Conservation (phyloP, 1,139 yeast genomes). For the Debaryomyces coudertii region DNA sequence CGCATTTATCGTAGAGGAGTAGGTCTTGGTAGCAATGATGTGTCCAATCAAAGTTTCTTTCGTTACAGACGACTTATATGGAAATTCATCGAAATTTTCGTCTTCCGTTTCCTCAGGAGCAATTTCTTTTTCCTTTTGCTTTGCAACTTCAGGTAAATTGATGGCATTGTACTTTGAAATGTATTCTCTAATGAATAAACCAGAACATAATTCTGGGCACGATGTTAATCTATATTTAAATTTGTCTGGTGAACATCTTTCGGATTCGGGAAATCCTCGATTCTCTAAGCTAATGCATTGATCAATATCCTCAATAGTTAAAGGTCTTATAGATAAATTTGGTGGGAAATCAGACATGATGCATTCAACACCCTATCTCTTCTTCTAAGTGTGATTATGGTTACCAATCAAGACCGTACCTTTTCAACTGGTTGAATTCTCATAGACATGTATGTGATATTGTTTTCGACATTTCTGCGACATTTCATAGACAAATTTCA, state of each 20-base stretch:
- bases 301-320: slow-evolving; percentile 68
- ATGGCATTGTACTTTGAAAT: slow-evolving; percentile 45
- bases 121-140: slow-evolving; percentile 30
- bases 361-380: background rate
- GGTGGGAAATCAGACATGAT: slow-evolving; percentile 49
- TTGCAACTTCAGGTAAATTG: slow-evolving; percentile 49
- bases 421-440: background rate
- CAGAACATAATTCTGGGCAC: slow-evolving; percentile 91
- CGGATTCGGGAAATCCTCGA: slow-evolving; percentile 67
- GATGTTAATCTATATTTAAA: slow-evolving; percentile 69
- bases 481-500: background rate
- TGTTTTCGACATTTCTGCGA: background rate
- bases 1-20: slow-evolving; percentile 54
- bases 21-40: slow-evolving; percentile 78
- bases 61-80: slow-evolving; percentile 52
- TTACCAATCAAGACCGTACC: background rate
- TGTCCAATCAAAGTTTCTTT: slow-evolving; percentile 81
- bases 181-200: slow-evolving; percentile 78
- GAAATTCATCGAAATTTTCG: slow-evolving; percentile 44
- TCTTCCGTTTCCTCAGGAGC: slow-evolving; percentile 29
- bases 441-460: background rate
- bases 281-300: slow-evolving; percentile 64
- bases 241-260: slow-evolving; percentile 67
- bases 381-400: background rate
- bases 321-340: slow-evolving; percentile 80